phyloP scores from a whole-genome alignment of 805 yeast species.

The Candida parachauliodes region DNA sequence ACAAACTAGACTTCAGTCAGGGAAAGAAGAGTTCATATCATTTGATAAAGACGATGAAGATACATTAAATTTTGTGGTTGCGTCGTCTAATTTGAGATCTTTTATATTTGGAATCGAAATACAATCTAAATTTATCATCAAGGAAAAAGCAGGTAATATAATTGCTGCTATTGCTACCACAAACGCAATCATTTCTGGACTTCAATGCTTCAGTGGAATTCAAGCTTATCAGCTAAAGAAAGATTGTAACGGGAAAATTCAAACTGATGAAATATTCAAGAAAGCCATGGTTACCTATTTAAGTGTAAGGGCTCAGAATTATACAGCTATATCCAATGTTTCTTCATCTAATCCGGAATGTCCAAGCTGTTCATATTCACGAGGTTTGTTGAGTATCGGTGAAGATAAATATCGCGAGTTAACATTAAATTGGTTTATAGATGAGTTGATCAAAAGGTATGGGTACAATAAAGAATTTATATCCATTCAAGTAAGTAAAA shows the following conservation, averaged over 20 bases:
- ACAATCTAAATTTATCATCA: conserved; percentile 79
- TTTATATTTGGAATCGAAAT: conserved; percentile 63
- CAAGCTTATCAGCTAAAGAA: conserved; percentile 41
- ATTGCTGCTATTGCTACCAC: conserved; percentile 99
- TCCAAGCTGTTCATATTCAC: conserved; percentile 54
- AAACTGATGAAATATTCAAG: background rate
- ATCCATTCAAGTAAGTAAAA: conserved; percentile 55
- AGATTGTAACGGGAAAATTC: conserved; percentile 9
- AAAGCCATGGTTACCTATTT: conserved; percentile 32
- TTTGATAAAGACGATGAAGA: conserved; percentile 97
- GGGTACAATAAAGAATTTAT: conserved; percentile 50
- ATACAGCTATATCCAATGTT: conserved; percentile 61
- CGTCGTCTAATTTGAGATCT: conserved; percentile 80
- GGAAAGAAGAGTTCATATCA: conserved; percentile 40
- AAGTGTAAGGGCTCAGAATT: conserved; percentile 51
- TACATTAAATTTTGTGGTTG: conserved; percentile 80
- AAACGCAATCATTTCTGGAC: conserved; percentile 91
- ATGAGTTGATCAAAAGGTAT: conserved; percentile 45
- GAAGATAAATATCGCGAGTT: conserved; percentile 19
- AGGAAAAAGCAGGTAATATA: conserved; percentile 95
- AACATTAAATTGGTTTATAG: conserved; percentile 51
- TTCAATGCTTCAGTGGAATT: conserved; percentile 72
- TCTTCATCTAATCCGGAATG: conserved; percentile 69
- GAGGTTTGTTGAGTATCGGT: conserved; percentile 46
- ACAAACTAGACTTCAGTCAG: conserved; percentile 41